phyloP scores from a whole-genome alignment of 2,329 filamentous ascomycete species.

The Mycosphaerella sp. region DNA sequence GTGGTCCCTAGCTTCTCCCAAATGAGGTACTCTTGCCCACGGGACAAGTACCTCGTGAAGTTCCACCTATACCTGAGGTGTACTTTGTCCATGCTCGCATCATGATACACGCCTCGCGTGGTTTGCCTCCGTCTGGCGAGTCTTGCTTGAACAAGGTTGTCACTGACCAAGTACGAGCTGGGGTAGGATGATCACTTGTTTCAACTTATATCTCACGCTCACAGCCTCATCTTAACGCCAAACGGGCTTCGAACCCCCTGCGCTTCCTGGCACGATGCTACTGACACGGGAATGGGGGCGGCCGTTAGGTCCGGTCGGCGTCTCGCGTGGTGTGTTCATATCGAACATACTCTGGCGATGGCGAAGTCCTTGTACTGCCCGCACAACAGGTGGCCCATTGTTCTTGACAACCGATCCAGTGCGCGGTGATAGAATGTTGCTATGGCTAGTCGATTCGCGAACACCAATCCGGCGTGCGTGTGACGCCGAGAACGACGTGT shows the following conservation, averaged over 20 bases:
- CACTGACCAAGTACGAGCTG: not conserved
- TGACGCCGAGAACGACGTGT: constrained; percentile 58
- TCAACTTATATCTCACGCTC: not conserved
- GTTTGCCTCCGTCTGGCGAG: too few relatives aligned
- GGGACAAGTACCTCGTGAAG: not conserved
- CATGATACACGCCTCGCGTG: too few relatives aligned
- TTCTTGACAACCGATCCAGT: constrained; percentile 53
- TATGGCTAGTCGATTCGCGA: constrained; percentile 44
- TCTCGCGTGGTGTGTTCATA: constrained; percentile 13
- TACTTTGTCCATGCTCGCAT: not conserved
- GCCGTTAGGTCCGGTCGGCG: constrained; percentile 6
- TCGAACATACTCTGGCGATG: constrained; percentile 22
- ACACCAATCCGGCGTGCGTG: constrained; percentile 61
- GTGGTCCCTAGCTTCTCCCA: not conserved
- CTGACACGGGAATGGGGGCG: constrained; percentile 14
- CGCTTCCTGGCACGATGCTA: constrained; percentile 12
- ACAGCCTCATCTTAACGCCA: constrained; percentile 4
- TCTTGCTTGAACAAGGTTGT: not conserved
- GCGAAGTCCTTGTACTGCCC: constrained; percentile 4
- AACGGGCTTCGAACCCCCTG: constrained; percentile 9
- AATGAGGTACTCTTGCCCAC: not conserved
- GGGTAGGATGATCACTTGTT: not conserved
- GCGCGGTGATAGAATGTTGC: constrained; percentile 55
- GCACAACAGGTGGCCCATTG: constrained; percentile 10
- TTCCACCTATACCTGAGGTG: not conserved